Conservation (phyloP, 1,284 basidiomycete species). For the Ceratobasidium sp. region DNA sequence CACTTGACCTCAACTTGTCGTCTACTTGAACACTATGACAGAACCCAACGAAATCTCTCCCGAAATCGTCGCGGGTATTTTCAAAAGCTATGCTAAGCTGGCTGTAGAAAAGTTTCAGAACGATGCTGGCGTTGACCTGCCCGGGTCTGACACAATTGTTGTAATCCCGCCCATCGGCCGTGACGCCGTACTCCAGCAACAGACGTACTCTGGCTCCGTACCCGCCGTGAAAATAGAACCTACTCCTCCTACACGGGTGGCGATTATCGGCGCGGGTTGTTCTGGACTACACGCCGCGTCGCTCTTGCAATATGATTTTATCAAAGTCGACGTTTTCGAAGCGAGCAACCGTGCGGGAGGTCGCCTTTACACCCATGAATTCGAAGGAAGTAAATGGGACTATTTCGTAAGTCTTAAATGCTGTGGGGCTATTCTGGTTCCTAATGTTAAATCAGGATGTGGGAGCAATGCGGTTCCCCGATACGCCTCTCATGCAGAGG, state of each 20-base stretch:
- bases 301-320: constrained; percentile 49
- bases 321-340: constrained; percentile 47
- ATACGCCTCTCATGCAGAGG: not conserved
- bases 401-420: constrained; percentile 10
- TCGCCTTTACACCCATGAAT: constrained; percentile 17
- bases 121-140: too few relatives aligned
- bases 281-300: not conserved
- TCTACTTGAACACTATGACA: too few relatives aligned
- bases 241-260: not conserved
- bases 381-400: constrained; percentile 14
- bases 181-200: too few relatives aligned
- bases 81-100: too few relatives aligned
- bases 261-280: constrained; percentile 5
- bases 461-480: not conserved
- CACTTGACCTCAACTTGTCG: too few relatives aligned
- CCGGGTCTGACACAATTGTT: too few relatives aligned
- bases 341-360: constrained; percentile 3
- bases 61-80: too few relatives aligned
- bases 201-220: too few relatives aligned
- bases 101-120: too few relatives aligned
- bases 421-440: not conserved
- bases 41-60: too few relatives aligned
- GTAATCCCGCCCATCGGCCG: too few relatives aligned
- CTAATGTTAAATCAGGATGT: not conserved
- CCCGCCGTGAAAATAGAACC: too few relatives aligned